Conservation (phyloP, 2,329 filamentous ascomycete genomes). For the Fusarium sp. region DNA sequence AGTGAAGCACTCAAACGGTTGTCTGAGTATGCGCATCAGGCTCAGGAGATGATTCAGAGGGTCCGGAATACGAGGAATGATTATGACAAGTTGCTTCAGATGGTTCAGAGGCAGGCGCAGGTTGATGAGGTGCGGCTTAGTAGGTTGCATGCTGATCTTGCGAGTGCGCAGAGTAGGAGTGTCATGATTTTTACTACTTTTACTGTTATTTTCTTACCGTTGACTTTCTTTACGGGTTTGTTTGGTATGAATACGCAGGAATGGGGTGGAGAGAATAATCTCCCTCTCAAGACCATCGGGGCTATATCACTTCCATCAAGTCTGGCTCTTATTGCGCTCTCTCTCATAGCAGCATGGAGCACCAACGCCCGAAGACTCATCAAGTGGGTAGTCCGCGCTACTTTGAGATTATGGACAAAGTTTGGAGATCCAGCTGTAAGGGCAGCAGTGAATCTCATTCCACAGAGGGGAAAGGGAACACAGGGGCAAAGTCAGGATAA, state of each 20-base stretch:
- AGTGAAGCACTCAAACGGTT: constrained; percentile 61
- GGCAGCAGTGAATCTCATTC: constrained; percentile 23
- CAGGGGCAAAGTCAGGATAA: constrained; percentile 35
- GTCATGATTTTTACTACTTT: constrained; percentile 72
- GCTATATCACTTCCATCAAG: constrained; percentile 59
- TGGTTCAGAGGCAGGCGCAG: constrained; percentile 71
- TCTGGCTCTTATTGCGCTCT: constrained; percentile 56
- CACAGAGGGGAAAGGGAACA: constrained; percentile 21
- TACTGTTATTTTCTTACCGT: constrained; percentile 68
- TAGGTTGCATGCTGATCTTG: constrained; percentile 67
- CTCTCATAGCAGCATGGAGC: constrained; percentile 65
- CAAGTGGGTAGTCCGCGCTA: constrained; percentile 33
- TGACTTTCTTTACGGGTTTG: constrained; percentile 70
- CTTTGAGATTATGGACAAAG: constrained; percentile 33
- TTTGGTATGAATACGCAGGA: constrained; percentile 71
- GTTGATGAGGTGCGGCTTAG: constrained; percentile 71
- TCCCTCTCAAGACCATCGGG: constrained; percentile 56
- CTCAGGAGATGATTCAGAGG: constrained; percentile 65
- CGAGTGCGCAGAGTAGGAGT: constrained; percentile 66
- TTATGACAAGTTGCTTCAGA: constrained; percentile 70
- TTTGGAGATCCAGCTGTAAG: constrained; percentile 38
- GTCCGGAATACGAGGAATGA: constrained; percentile 66
- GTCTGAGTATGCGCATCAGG: constrained; percentile 62
- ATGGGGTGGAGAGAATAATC: constrained; percentile 61
- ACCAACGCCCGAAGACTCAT: constrained; percentile 51